phyloP scores from a whole-genome alignment of 306 rosid genomes.

The Cajanus cajan region DNA sequence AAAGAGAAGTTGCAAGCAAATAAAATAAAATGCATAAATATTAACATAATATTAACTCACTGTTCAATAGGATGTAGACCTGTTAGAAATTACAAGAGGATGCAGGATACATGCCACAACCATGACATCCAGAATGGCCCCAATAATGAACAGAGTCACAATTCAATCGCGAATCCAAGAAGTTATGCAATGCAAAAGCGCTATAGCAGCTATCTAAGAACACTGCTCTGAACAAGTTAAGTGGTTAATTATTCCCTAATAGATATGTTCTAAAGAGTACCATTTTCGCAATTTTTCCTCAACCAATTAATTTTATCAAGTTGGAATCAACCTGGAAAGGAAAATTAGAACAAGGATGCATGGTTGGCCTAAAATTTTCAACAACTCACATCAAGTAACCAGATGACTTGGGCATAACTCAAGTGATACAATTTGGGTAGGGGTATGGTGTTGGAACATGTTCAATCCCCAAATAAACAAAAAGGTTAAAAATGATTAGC shows the following conservation, averaged over 20 bases:
- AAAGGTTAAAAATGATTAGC: background rate
- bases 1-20: too few species aligned
- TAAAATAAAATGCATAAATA: too few species aligned
- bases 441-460: background rate
- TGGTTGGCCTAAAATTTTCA: background rate
- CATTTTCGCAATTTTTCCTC: background rate
- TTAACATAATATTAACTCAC: too few species aligned
- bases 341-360: background rate
- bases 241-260: background rate
- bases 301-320: slow-evolving; percentile 7
- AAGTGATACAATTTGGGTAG: background rate
- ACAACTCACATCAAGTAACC: background rate
- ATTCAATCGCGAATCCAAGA: too few species aligned
- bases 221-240: too few species aligned
- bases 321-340: slow-evolving; percentile 6
- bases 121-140: too few species aligned
- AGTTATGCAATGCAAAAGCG: too few species aligned
- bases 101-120: too few species aligned
- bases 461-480: background rate
- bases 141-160: too few species aligned
- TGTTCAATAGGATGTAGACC: too few species aligned
- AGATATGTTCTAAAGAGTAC: background rate
- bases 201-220: too few species aligned
- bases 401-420: background rate
- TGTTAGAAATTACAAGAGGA: too few species aligned